phyloP scores from a whole-genome alignment of 78 protist genomes.

The Dictyostelium citrinum region DNA sequence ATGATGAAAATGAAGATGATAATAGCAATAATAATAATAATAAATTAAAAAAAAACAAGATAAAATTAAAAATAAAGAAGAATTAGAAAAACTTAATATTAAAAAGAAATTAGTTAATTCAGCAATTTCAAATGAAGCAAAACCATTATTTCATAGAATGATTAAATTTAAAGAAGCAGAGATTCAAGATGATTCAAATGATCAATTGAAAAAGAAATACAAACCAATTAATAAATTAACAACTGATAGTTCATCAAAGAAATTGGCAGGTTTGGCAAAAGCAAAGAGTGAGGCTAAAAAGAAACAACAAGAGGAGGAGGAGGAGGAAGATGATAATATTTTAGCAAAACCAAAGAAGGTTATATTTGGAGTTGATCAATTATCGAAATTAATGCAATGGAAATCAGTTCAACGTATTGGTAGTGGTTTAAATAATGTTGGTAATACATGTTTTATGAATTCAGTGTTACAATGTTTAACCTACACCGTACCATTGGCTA shows the following conservation, averaged over 20 bases:
- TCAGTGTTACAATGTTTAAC: slow-evolving; percentile 94
- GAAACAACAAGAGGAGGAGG: neutral
- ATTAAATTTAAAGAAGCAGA: slow-evolving; percentile 50
- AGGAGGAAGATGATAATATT: slow-evolving; percentile 37
- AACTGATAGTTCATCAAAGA: slow-evolving; percentile 9
- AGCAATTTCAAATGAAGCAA: neutral
- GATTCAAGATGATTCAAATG: slow-evolving; percentile 15
- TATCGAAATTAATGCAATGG: slow-evolving; percentile 15
- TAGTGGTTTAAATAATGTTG: slow-evolving; percentile 80
- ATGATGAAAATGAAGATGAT: neutral
- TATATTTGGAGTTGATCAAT: neutral
- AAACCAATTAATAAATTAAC: slow-evolving; percentile 39
- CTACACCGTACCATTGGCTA: slow-evolving; percentile 87
- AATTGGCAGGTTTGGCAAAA: neutral
- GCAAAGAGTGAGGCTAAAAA: neutral
- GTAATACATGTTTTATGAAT: slow-evolving; percentile 97
- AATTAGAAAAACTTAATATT: neutral
- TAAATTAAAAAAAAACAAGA: neutral
- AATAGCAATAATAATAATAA: neutral
- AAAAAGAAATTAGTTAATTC: neutral
- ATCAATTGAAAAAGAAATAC: slow-evolving; percentile 26
- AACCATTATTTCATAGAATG: slow-evolving; percentile 37
- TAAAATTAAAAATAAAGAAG: neutral
- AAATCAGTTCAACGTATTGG: slow-evolving; percentile 30
- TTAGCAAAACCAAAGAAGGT: slow-evolving; percentile 52